phyloP scores from a whole-genome alignment of 495 filamentous ascomycete genomes.

The Annulohypoxylon maeteangense region DNA sequence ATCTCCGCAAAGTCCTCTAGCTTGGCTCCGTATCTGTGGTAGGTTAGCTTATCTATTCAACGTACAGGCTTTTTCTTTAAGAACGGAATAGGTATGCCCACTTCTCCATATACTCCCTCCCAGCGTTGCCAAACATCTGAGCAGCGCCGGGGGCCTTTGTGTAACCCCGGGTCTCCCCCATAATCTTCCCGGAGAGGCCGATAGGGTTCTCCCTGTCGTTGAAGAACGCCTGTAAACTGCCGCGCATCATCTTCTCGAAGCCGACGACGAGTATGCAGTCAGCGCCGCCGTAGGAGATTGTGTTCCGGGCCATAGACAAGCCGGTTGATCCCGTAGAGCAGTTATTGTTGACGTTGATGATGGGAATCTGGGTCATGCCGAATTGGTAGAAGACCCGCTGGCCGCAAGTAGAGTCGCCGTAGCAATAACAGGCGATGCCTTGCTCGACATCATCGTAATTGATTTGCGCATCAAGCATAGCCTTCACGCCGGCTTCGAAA shows the following conservation, averaged over 20 bases:
- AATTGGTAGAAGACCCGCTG: conserved; percentile 99
- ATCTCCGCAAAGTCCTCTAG: conserved; percentile 95
- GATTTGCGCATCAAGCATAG: conserved; percentile 93
- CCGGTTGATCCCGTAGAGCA: conserved; percentile 94
- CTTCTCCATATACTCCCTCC: conserved; percentile 95
- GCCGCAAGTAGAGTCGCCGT: conserved; percentile 93
- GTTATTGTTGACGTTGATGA: conserved; percentile 99
- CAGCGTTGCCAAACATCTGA: conserved; percentile 97
- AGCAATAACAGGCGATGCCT: conserved; percentile 97
- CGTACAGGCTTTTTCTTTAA: not conserved
- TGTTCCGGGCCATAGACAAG: conserved; percentile 80
- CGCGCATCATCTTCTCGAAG: conserved; percentile 97
- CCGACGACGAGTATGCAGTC: conserved; percentile 92
- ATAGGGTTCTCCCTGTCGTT: conserved; percentile 83
- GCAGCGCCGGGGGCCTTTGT: conserved; percentile 85
- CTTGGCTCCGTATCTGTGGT: conserved; percentile 77
- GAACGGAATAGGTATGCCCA: conserved; percentile 50
- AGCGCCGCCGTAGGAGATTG: conserved; percentile 81
- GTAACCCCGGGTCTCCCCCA: conserved; percentile 80
- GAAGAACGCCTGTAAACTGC: conserved; percentile 82
- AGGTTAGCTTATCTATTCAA: conserved; percentile 8
- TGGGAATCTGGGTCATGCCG: conserved; percentile 94
- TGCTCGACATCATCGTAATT: conserved; percentile 97
- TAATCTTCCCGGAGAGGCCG: conserved; percentile 76
- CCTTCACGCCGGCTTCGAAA: conserved; percentile 95